Evolutionary conservation across 352 stramenopile species (phyloP), one percentile per base, ranked within the genome.

Genomic region (Nothophytophthora sp.): DNA sequence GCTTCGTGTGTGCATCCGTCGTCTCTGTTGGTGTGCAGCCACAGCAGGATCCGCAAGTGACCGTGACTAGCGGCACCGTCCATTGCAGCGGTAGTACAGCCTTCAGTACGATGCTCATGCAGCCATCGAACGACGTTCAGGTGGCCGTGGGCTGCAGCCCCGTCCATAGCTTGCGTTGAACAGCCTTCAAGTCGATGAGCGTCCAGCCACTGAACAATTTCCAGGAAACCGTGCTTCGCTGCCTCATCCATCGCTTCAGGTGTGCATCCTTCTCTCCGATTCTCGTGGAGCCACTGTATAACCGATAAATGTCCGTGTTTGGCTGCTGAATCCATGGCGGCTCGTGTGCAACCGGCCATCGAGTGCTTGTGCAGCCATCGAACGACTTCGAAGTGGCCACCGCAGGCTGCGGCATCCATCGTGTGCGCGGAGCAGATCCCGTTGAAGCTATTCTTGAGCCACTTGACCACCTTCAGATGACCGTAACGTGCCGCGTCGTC

Each of bases 171-270:
- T 27, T 33, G 18, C 6, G 18, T 36, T 2, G 50, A 46, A 13
- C 50, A 58, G 16, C 50, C 50, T 51, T 58, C 50, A 1, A n/a
- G 19, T 37, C 50, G 30, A 32, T 58, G n/a, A 16, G 6, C 2
- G 23, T 70, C 40, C 3, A 70, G 55, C 34, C 50, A 70, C 43
- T 60, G 10, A 4, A 65, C 49, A 1, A 70, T 40, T 12, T 46
- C 19, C 10, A 60, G 28, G 27, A 54, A 41, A 15, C 45, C 38
- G 19, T 57, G 16, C 7, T 8, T n/a, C 19, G 51, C 41, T 22
- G 51, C 51, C 0, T 16, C 30, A 29, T 55, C 20, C 52, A 55
- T 61, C 1, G 38, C 48, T 27, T 25, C 33, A 27, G 6, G 28
- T 11, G 42, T 49, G 12, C 35, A 52, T 7, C 27, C 36, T 4